Base-by-base conservation (phyloP, 2,329 filamentous ascomycete genomes). In the Colletotrichum orbiculare region DNA sequence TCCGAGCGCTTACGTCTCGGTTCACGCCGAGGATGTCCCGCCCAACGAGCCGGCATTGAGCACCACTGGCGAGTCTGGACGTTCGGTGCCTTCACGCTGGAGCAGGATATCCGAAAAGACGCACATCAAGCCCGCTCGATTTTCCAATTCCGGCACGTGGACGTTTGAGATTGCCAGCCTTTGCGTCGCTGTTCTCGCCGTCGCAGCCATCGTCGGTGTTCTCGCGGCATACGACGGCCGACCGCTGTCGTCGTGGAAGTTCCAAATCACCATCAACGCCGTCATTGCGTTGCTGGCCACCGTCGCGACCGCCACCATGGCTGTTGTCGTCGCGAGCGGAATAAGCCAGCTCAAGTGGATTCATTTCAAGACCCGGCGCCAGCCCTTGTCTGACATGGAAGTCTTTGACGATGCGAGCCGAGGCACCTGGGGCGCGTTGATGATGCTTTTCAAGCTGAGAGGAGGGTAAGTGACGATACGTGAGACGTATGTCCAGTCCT, bases 271-370 rank as follows among this genome's bases (percentile, higher is more conserved):
- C 1, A 69, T 76, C 54, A 77, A 76, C 63, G 71, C 75, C 8
- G 60, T 74, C n/a, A 73, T 75, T 15, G 74, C 74, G 2, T 60
- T 75, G 47, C 58, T 76, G 33, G 72, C 73, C 0, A 73, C 75
- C 8, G 60, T 75, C 2, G 71, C 73, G 1, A 73, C 72, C 8
- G 71, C 74, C 0, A 69, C 69, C 10, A 73, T 77, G 70, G 68
- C 69, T 15, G 66, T 76, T 6, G 71, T 74, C 1, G 64, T 77
- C 4, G 73, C 73, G 38, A 73, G 71, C 13, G 73, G 74, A 1
- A 68, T 77, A 35, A 72, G 72, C 13, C 74, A 75, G 64, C 61
- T 76, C 6, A 76, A 77, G 46, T 76, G 73, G 74, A 73, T 75
- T 48, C 71, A 71, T 3, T 74, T 77, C 67, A 73, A 72, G 68